A percentile compares a stretch with the other conserved stretches of the same genome.
Evolutionary conservation across 306 rosid species (phyloP).

Genomic region (Sphenostylis stenocarpa): DNA sequence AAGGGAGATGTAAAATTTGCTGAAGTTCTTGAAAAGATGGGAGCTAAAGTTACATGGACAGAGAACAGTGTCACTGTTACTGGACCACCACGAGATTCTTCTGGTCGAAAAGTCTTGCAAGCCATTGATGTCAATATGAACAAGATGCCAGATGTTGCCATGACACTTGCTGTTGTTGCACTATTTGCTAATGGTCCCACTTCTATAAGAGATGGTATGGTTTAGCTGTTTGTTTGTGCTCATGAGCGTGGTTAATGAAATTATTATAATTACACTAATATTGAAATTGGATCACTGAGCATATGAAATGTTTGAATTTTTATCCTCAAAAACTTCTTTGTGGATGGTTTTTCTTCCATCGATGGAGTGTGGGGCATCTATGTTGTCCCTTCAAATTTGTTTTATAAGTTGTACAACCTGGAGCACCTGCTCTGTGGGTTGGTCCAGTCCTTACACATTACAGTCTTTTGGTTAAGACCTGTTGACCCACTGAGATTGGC

Average conservation of each 20-base stretch:
- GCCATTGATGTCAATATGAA: constrained; percentile 95
- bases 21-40: constrained; percentile 97
- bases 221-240: constrained; percentile 16
- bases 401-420: not conserved
- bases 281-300: not conserved
- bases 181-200: constrained; percentile 90
- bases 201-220: constrained; percentile 87
- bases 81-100: constrained; percentile 75
- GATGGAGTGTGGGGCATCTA: not conserved
- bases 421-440: not conserved
- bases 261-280: constrained; percentile 11
- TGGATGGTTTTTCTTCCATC: not conserved
- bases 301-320: constrained; percentile 8
- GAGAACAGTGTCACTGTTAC: constrained; percentile 88
- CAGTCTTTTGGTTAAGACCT: not conserved
- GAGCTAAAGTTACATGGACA: constrained; percentile 94
- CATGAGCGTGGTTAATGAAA: not conserved
- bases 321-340: not conserved
- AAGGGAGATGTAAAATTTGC: constrained; percentile 99
- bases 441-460: not conserved
- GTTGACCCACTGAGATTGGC: not conserved
- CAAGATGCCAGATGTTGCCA: constrained; percentile 99
- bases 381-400: not conserved
- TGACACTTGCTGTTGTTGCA: constrained; percentile 99
- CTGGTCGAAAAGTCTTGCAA: constrained; percentile 59